Evolutionary conservation across 2,329 filamentous ascomycete genomes (phyloP).

Genomic region (Sporothrix luriei): DNA sequence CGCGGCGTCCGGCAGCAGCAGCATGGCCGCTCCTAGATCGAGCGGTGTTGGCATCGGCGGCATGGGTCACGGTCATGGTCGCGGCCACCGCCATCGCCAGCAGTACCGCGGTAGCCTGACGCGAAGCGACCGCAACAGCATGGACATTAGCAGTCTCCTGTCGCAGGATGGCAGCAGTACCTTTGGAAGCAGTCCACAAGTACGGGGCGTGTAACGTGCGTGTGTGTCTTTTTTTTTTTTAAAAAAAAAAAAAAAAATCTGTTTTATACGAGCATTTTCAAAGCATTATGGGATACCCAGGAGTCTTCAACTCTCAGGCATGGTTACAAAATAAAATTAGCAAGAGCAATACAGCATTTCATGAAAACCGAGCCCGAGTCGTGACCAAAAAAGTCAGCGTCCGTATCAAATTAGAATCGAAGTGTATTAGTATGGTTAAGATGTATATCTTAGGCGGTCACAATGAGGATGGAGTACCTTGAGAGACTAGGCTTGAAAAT

Average conservation of each 20-base stretch:
- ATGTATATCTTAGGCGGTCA: not conserved
- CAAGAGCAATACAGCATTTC: not conserved
- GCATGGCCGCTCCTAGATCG: slow-evolving; percentile 23
- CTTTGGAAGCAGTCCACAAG: slow-evolving; percentile 58
- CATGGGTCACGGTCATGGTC: not conserved
- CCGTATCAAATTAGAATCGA: not conserved
- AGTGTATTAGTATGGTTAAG: not conserved
- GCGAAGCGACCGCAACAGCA: slow-evolving; percentile 52
- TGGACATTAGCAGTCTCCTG: slow-evolving; percentile 60
- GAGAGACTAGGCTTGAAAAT: not conserved
- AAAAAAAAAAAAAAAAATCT: too few relatives aligned
- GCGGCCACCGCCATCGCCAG: slow-evolving; percentile 31
- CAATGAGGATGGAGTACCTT: not conserved
- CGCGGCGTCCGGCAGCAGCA: slow-evolving; percentile 14
- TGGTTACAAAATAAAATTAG: slow-evolving; percentile 2
- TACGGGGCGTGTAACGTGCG: slow-evolving; percentile 41
- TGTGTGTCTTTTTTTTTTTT: not conserved
- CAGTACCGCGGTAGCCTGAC: slow-evolving; percentile 45
- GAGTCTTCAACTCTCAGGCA: not conserved
- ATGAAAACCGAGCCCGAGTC: not conserved
- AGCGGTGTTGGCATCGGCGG: slow-evolving; percentile 14
- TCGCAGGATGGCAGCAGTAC: slow-evolving; percentile 62
- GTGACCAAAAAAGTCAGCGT: not conserved
- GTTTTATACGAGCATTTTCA: not conserved
- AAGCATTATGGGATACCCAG: slow-evolving; percentile 18